Base-by-base conservation (phyloP, 2,329 filamentous ascomycete species). In the Lachnellula cervina region DNA sequence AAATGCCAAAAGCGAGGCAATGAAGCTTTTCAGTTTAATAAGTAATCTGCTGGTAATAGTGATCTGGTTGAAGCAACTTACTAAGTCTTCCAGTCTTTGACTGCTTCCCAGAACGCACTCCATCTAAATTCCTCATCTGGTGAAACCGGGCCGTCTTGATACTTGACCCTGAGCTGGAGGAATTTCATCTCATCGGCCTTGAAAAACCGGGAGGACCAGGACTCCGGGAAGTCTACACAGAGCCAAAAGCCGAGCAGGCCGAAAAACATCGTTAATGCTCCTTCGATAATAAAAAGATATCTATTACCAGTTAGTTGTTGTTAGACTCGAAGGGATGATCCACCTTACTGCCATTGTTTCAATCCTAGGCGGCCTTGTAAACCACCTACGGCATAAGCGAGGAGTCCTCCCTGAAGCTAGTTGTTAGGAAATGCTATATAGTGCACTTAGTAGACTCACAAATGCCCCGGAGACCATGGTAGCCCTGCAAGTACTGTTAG, bases 21-120 rank as follows among this genome's bases (percentile, higher is more conserved):
- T 67, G 3, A 73, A 65, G 45, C 51, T 52, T 8, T 32, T 16
- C 14, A 32, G 35, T 21, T 19, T 2, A 9, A 17, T 47, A 4
- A 52, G 43, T 25, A n/a, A 7, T 9, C 28, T n/a, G n/a, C n/a
- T n/a, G n/a, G 11, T 4, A 40, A 6, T 2, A 25, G 19, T 13
- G 9, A 19, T 38, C 4, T 38, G 19, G 38, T 14, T 5, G 14
- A 23, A 38, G 6, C 11, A 23, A 38, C 48, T 11, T 25, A 52
- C 42, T 73, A 73, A 3, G 74, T 68, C 52, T 75, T 70, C 72
- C 72, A 73, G 54, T 74, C 72, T 5, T 64, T 68, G 4, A 73
- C 52, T 11, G 72, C 71, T 14, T 64, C 62, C 3, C 64, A 51
- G 16, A 69, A 54, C 2, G 60, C 60, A n/a, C 55, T 43, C 62